Conservation (phyloP, 1,139 yeast genomes). For the Chernovozyma aurita region DNA sequence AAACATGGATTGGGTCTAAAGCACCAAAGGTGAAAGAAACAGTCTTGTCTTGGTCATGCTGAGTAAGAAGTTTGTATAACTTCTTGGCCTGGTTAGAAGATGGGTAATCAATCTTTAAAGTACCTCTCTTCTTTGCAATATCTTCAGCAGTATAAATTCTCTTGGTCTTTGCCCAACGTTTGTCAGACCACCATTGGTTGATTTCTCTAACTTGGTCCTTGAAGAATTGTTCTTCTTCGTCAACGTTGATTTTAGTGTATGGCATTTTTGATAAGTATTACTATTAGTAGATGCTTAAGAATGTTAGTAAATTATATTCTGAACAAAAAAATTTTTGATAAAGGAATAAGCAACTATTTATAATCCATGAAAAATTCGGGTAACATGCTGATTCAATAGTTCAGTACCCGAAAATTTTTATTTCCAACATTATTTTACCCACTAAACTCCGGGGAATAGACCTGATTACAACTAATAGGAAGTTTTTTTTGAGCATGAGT, state of each 20-base stretch:
- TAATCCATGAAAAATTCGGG: too few species aligned
- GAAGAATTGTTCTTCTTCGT: constrained; percentile 62
- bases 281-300: too few species aligned
- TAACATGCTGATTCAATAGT: too few species aligned
- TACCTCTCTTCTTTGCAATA: constrained; percentile 85
- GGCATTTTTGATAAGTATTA: constrained; percentile 39
- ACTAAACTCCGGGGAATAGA: too few species aligned
- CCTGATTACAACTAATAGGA: too few species aligned
- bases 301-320: too few species aligned
- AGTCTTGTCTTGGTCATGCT: constrained; percentile 71
- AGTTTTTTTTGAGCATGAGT: too few species aligned
- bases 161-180: constrained; percentile 86
- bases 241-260: constrained; percentile 50
- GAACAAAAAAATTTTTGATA: too few species aligned
- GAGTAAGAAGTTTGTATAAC: constrained; percentile 61
- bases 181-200: constrained; percentile 86
- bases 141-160: constrained; percentile 88
- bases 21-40: constrained; percentile 94
- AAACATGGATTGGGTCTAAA: constrained; percentile 89
- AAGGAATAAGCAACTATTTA: too few species aligned
- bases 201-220: constrained; percentile 69
- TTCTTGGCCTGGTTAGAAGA: constrained; percentile 82
- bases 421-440: too few species aligned
- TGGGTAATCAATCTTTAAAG: constrained; percentile 64
- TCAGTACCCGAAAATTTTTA: too few species aligned